phyloP scores from a whole-genome alignment of 768 basidiomycete genomes.

The Coprinellus micaceus region DNA sequence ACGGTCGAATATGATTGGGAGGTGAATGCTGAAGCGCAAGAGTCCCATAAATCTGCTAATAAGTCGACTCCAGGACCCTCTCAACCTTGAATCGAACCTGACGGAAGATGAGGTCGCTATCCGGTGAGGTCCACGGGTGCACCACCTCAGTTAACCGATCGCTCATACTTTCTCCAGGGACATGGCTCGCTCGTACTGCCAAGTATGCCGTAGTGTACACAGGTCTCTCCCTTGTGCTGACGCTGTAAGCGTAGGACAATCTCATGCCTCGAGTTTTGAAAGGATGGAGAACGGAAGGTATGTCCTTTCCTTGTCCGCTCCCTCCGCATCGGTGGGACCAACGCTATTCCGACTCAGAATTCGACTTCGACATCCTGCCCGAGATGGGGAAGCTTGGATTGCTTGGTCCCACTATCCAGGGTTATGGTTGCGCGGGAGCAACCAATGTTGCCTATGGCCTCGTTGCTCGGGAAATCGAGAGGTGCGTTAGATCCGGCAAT shows the following conservation, averaged over 20 bases:
- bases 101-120: slow-evolving; percentile 90
- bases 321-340: no score
- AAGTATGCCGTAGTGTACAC: slow-evolving; percentile 40
- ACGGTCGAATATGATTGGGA: slow-evolving; percentile 44
- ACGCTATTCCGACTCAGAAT: no score
- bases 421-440: slow-evolving; percentile 91
- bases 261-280: slow-evolving; percentile 85
- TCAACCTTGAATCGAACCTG: slow-evolving; percentile 73
- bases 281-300: slow-evolving; percentile 85
- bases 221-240: not conserved
- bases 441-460: slow-evolving; percentile 92
- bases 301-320: not conserved
- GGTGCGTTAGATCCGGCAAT: slow-evolving; percentile 58
- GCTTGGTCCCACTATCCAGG: slow-evolving; percentile 87
- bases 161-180: slow-evolving; percentile 46
- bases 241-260: slow-evolving; percentile 51
- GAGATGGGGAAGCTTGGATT: slow-evolving; percentile 94
- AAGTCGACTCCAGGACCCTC: slow-evolving; percentile 61
- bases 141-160: slow-evolving; percentile 2
- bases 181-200: slow-evolving; percentile 75
- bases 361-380: slow-evolving; percentile 68
- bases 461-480: slow-evolving; percentile 89
- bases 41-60: no score
- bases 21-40: slow-evolving; percentile 22
- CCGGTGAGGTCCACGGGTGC: slow-evolving; percentile 45